These are phyloP conservation scores for Lichtheimia ramosa DNA, from an alignment of 371 early-diverging fungal species.

Conservation along the genomic window DNA sequence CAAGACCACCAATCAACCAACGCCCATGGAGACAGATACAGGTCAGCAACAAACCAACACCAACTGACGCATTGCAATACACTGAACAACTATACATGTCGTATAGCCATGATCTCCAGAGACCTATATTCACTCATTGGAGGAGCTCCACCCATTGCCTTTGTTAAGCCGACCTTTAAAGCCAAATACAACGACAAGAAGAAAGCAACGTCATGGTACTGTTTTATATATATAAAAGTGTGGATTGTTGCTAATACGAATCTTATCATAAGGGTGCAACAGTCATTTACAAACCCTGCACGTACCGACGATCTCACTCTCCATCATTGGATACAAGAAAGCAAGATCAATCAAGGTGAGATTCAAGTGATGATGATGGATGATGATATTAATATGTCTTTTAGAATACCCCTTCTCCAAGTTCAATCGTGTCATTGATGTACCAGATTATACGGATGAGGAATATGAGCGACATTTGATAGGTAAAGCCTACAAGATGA, in stretches of 20 bases:
- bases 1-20: too few relatives aligned
- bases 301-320: conserved; percentile 71
- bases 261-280: conserved; percentile 57
- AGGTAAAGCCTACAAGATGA: conserved; percentile 18
- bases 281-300: conserved; percentile 78
- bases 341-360: conserved; percentile 24
- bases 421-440: conserved; percentile 64
- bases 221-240: background rate
- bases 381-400: background rate
- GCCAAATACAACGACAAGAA: conserved; percentile 70
- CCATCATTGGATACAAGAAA: conserved; percentile 72
- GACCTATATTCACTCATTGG: conserved; percentile 69
- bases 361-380: background rate
- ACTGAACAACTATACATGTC: background rate
- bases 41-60: background rate
- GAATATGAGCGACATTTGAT: conserved; percentile 66
- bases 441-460: conserved; percentile 67
- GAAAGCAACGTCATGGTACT: conserved; percentile 64
- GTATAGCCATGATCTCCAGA: conserved; percentile 62
- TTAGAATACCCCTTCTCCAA: conserved; percentile 65
- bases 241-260: background rate
- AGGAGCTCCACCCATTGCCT: conserved; percentile 70
- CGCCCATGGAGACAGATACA: too few relatives aligned
- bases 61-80: background rate
- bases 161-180: conserved; percentile 66